Evolutionary conservation across 805 yeast genomes (phyloP).

Genomic region (Ogataea angusta): DNA sequence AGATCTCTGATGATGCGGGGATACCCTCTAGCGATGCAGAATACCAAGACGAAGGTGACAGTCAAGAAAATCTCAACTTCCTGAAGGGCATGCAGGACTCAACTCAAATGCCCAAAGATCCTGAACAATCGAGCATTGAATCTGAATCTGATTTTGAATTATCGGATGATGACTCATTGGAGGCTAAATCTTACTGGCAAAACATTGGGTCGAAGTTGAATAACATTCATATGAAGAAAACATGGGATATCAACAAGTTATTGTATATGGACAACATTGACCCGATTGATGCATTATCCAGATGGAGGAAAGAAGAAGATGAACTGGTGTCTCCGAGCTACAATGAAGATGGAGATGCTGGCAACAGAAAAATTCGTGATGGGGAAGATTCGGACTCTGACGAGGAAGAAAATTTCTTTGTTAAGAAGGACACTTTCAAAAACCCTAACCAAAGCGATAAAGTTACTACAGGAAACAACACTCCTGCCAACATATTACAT

Average conservation of each 20-base stretch:
- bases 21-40: too few species aligned
- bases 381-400: constrained; percentile 41
- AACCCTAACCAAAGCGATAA: too few species aligned
- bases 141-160: constrained; percentile 50
- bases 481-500: constrained; percentile 36
- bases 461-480: too few species aligned
- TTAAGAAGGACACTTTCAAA: constrained; percentile 33
- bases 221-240: constrained; percentile 47
- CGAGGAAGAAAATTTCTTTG: constrained; percentile 56
- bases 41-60: too few species aligned
- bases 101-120: constrained; percentile 16
- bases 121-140: constrained; percentile 33
- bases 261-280: constrained; percentile 75
- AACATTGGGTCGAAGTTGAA: constrained; percentile 59
- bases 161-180: constrained; percentile 38
- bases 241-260: constrained; percentile 79
- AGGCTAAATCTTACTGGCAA: constrained; percentile 36
- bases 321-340: constrained; percentile 28
- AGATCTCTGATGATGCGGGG: neutral
- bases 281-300: constrained; percentile 65
- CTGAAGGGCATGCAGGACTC: too few species aligned
- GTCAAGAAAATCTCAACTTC: too few species aligned
- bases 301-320: constrained; percentile 62
- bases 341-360: too few species aligned
- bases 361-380: constrained; percentile 16